These are phyloP conservation scores for Leishmania tarentolae DNA, from an alignment of 208 protist species.

Conservation along the genomic window DNA sequence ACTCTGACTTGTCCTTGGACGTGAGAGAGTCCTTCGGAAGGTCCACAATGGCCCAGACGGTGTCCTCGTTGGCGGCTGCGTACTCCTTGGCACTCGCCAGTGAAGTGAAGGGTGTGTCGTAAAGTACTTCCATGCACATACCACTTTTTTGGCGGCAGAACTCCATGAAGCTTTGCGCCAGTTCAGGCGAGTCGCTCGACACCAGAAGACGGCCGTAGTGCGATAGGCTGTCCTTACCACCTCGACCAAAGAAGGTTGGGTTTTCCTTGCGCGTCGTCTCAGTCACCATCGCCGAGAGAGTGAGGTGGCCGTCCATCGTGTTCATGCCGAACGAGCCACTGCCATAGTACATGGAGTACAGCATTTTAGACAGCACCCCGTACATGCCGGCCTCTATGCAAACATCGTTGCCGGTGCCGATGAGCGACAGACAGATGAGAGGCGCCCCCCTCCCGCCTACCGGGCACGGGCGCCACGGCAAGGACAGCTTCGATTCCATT, in stretches of 20 bases:
- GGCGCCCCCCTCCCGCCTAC: neutral
- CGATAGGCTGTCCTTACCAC: slow-evolving; percentile 39
- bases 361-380: slow-evolving; percentile 20
- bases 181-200: slow-evolving; percentile 35
- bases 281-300: slow-evolving; percentile 49
- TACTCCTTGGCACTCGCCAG: slow-evolving; percentile 56
- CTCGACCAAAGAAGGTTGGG: slow-evolving; percentile 60
- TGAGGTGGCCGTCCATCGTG: slow-evolving; percentile 61
- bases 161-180: slow-evolving; percentile 49
- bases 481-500: slow-evolving; percentile 10
- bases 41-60: slow-evolving; percentile 79
- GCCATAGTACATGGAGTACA: slow-evolving; percentile 48
- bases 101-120: slow-evolving; percentile 40
- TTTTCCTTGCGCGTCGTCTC: slow-evolving; percentile 32
- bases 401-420: slow-evolving; percentile 38
- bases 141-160: slow-evolving; percentile 47
- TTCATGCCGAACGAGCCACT: slow-evolving; percentile 36
- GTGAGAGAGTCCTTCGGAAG: slow-evolving; percentile 33
- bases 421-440: slow-evolving; percentile 34
- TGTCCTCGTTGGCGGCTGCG: slow-evolving; percentile 45
- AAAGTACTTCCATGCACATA: slow-evolving; percentile 59
- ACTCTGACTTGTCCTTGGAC: slow-evolving; percentile 26
- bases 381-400: slow-evolving; percentile 21
- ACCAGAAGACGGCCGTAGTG: slow-evolving; percentile 80
- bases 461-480: slow-evolving; percentile 32